Evolutionary conservation across 2,329 filamentous ascomycete genomes (phyloP), one percentile per base, ranked within the genome.

Genomic region (Fusarium continuum): DNA sequence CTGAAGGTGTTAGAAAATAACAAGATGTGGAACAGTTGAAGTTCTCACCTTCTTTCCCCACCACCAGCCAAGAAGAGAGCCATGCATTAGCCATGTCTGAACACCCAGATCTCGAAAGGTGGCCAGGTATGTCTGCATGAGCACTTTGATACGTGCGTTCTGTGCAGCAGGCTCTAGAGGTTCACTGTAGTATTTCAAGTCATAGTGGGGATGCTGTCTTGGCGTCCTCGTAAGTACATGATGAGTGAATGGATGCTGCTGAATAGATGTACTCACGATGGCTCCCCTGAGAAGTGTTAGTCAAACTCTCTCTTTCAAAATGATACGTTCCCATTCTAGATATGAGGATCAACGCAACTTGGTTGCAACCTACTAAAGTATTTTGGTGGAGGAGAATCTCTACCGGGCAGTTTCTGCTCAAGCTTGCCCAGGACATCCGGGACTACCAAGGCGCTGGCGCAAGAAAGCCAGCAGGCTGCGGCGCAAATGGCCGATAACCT

Each of bases 61-160:
- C 90, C 91, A 94, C 91, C 91, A 95, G 7, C 91, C 91, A 26
- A 95, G 79, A 25, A 94, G 78, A n/a, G 89, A 90, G n/a, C 91
- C 90, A 72, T 94, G 91, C 70, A 91, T 91, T 57, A 94, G 85
- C 91, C 91, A 94, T 6, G 91, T 93, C 74, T 93, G 88, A 55
- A 93, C 75, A 3, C 86, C 84, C 25, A 91, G 80, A 31, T 86
- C 83, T 43, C 81, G 78, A 70, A 91, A 89, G 25, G 88, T 91
- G 35, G 83, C 79, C 41, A 94, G 80, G 73, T 93, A 94, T 23
- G 91, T 88, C 68, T 88, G 85, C 47, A 92, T 82, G 67, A 94
- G 85, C 64, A 88, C 82, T 45, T 82, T 83, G 55, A 93, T 81
- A 2, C 85, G 87, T 23, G 86, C 80, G 19, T 81, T 81, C 67